Evolutionary conservation across 306 rosid genomes (phyloP), one percentile per base, ranked within the genome.

Genomic region (Astragalus membranaceus): DNA sequence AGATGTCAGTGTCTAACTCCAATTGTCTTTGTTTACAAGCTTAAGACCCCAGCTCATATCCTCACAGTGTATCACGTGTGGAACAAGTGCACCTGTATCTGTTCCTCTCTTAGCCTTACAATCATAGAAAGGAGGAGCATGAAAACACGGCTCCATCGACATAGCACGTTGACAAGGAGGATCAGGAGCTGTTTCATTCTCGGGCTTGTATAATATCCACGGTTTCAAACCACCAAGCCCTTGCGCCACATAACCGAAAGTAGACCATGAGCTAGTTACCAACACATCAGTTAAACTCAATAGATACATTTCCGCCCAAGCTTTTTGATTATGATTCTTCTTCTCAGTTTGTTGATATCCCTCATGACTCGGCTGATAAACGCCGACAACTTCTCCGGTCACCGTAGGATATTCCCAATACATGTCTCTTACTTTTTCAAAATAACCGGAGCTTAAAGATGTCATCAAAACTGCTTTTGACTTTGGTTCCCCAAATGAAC

Each of bases 11-110:
- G n/a, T n/a, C 67, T 56, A 67, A 59, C 67, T n/a, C 47, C 16
- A 10, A 4, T 62, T 37, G 37, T 88, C 79, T 11, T 61, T 44
- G 48, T 89, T 78, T 12, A 80, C 88, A 79, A 87, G 54, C 75
- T 87, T 89, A 72, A 89, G 88, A 65, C 96, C 96, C 96, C 93
- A 89, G 52, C 89, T 87, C 93, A 89, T 85, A 70, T 87, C 96
- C 80, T 87, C 94, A 55, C 94, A 90, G 42, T 90, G 91, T 68
- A 80, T 85, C 47, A 90, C 91, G 55, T 90, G 83, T 15, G 94
- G 87, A 59, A 90, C 91, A 48, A 87, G 16, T 13, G 37, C 61
- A 49, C 93, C 87, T 0, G 90, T 83, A 54, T 88, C 91, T 12
- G 76, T 50, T 70, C 90, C 92, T 6, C 26, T 81, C 75, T 76